Base-by-base conservation (phyloP, 2,329 filamentous ascomycete species). In the Aureobasidium uvarum region DNA sequence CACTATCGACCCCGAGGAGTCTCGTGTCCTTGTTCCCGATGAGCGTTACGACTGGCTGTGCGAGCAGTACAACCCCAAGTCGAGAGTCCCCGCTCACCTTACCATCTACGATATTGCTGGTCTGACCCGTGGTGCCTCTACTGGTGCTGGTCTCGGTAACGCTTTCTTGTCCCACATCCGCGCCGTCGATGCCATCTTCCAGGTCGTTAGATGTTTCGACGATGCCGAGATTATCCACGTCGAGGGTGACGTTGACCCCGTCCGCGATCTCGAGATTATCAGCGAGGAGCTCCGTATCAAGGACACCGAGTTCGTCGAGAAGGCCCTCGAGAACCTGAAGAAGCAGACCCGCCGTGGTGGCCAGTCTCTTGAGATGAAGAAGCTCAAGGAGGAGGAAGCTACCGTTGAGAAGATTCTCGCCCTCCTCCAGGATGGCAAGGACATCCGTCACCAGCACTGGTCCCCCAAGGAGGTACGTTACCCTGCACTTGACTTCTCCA, bases 211-310 rank as follows among this genome's bases (percentile, higher is more conserved):
- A 69, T 74, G 74, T 72, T 77, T 99, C 81, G 96, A 99, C 76
- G 95, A 99, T 83, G 95, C 94, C 67, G 95, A 99, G 81, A 99
- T 99, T 74, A 98, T 97, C 73, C 95, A 99, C 85, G 93, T 99
- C 70, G 96, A 99, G 84, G 96, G 95, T 77, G 95, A 99, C 74
- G 96, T 99, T 73, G 91, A 99, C 81, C 96, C 95, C 39, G 86
- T 90, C 67, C 89, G 95, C 76, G 95, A 99, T 83, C 80, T 99
- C 71, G 90, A 92, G 75, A 99, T 99, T 78, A 98, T 99, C 80
- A 92, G 89, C 77, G 93, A 98, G 76, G 95, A 99, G 82, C 83
- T 99, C 75, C 88, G 94, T 69, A 88, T 97, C 78, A 99, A 99
- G 84, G 95, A 99, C 80, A 97, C 97, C 70, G 96, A 99, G 82